Conservation (phyloP, 2,329 filamentous ascomycete genomes). For the Penicillium vulpinum region DNA sequence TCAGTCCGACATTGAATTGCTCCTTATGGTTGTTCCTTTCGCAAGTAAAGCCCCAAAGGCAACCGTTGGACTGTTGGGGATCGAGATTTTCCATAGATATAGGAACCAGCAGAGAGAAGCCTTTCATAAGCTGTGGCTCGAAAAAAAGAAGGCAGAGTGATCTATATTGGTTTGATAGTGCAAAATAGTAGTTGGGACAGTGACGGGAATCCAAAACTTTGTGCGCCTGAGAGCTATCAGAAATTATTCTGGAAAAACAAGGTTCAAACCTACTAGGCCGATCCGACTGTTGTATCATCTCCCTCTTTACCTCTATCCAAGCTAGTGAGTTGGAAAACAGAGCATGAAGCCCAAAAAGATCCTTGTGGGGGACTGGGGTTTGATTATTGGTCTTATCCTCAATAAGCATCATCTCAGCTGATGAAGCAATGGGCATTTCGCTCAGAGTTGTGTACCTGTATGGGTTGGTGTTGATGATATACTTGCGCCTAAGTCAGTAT, state of each 20-base stretch:
- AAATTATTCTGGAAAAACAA: not conserved
- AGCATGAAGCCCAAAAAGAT: not conserved
- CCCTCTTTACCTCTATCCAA: not conserved
- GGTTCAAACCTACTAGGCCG: not conserved
- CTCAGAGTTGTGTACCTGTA: not conserved
- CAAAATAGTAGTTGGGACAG: not conserved
- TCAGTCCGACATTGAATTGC: not conserved
- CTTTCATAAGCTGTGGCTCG: not conserved
- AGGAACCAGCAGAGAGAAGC: not conserved
- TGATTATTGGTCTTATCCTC: not conserved
- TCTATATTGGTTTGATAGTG: not conserved
- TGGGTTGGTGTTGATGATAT: not conserved
- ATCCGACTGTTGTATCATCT: not conserved
- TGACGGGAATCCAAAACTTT: not conserved
- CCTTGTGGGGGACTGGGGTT: not conserved
- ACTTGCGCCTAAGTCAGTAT: not conserved
- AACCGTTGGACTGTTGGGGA: not conserved
- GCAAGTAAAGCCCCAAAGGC: too few relatives aligned
- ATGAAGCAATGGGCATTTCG: not conserved
- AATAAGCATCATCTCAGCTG: not conserved
- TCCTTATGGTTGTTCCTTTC: not conserved
- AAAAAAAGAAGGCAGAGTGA: not conserved
- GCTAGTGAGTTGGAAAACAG: not conserved
- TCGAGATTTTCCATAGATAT: not conserved
- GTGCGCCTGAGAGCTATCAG: not conserved